Conservation (phyloP, 305 asterid species). For the Rubia balearica region DNA sequence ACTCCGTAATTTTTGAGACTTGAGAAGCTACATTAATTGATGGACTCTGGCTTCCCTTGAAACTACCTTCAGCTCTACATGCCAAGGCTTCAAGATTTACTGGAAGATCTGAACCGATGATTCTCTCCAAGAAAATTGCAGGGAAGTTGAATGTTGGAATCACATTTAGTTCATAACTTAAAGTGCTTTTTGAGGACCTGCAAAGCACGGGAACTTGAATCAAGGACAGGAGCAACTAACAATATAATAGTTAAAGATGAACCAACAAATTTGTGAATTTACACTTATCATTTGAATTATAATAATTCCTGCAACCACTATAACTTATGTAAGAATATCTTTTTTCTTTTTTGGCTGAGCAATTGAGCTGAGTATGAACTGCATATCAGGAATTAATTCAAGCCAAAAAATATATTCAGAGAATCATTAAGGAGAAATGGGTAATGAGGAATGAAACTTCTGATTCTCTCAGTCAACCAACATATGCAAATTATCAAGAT, state of each 20-base stretch:
- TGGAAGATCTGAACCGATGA: conserved; percentile 89
- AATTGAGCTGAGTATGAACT: background rate
- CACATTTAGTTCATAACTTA: conserved; percentile 78
- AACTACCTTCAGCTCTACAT: conserved; percentile 71
- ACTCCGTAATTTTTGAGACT: conserved; percentile 20
- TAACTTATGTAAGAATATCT: too few relatives aligned
- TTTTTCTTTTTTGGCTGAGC: too few relatives aligned
- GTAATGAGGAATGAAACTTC: background rate
- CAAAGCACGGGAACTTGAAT: conserved; percentile 12
- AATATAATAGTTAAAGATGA: background rate
- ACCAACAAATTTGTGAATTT: background rate
- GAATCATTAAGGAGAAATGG: background rate
- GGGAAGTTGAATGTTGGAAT: conserved; percentile 92
- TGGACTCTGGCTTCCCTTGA: conserved; percentile 44
- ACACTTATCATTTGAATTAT: background rate
- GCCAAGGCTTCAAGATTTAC: conserved; percentile 86
- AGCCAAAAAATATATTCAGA: background rate
- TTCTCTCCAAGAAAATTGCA: conserved; percentile 86
- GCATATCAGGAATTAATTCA: background rate
- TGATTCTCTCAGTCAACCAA: background rate
- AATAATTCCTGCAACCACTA: background rate
- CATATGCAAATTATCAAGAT: background rate
- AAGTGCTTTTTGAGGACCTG: conserved; percentile 50
- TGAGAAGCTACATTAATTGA: conserved; percentile 23
- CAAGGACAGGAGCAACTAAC: background rate